Conservation (phyloP, 768 basidiomycete genomes). For the Butyriboletus loyo region DNA sequence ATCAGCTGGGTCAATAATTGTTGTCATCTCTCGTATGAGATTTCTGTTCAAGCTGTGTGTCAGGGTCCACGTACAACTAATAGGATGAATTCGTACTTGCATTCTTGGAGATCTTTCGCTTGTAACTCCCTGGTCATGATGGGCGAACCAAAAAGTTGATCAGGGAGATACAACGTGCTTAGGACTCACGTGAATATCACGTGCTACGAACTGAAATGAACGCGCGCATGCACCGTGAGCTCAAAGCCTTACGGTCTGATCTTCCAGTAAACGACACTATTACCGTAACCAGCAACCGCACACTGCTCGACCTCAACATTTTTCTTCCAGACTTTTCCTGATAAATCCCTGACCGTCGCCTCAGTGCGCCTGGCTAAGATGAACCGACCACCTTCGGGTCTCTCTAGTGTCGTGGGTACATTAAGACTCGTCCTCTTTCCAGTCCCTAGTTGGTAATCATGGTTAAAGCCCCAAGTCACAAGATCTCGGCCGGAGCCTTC, state of each 20-base stretch:
- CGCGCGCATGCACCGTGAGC: no score
- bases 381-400: constrained; percentile 52
- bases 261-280: constrained; percentile 71
- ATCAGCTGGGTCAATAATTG: constrained; percentile 74
- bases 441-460: constrained; percentile 72
- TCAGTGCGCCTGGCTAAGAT: constrained; percentile 53
- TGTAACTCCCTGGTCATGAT: constrained; percentile 30
- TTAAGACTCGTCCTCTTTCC: constrained; percentile 62
- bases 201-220: neutral
- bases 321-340: constrained; percentile 58
- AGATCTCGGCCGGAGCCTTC: constrained; percentile 61
- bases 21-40: constrained; percentile 64
- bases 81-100: constrained; percentile 23
- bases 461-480: constrained; percentile 70
- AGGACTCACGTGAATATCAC: constrained; percentile 20
- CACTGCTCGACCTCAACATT: constrained; percentile 63
- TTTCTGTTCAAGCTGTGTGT: constrained; percentile 41
- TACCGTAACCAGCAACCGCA: constrained; percentile 59
- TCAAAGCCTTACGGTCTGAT: constrained; percentile 25
- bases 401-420: constrained; percentile 50
- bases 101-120: constrained; percentile 34
- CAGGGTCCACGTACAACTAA: neutral
- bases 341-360: constrained; percentile 56
- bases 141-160: neutral
- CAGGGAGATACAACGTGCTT: neutral